Evolutionary conservation across 2,329 filamentous ascomycete genomes (phyloP), one percentile per base, ranked within the genome.

Genomic region (Fusarium xyrophilum): DNA sequence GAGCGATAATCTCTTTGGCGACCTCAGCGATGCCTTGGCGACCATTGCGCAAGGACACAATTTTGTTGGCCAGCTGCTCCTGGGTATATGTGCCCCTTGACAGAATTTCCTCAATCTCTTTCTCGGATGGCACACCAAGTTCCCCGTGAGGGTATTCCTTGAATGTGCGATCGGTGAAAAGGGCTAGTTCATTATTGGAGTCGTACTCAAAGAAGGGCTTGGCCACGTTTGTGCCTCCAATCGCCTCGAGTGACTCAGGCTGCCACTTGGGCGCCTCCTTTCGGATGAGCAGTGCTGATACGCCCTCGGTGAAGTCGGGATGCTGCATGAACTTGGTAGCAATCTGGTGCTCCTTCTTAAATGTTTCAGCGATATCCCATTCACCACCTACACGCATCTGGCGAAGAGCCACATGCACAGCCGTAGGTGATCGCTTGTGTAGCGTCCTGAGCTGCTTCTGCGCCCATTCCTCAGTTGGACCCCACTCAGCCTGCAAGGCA

Each of bases 241-340:
- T 87, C 38, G 91, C 89, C n/a, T 88, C 84, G 4, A 98, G 84
- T 10, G 85, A 88, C 43, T 86, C 84, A 7, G 93, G 94, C 68
- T 90, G 79, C 96, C 96, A 99, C 65, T 85, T 82, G 2, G 94
- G 92, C 25, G 83, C 83, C 68, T 81, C 72, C 80, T 93, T 93
- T 75, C 88, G 85, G 73, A 96, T 86, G 40, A 99, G 85, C 50
- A 91, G 86, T 27, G 93, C 90, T 53, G 88, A 88, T n/a, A 99
- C 95, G 56, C 96, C 96, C 80, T 97, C 93, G 43, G 89, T 89
- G 76, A 99, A 99, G 79, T 99, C 96, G 7, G 88, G 91, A 77
- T 96, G 91, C 59, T 85, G 85, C 95, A 99, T 98, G 83, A 99
- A 98, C 68, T 89, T 87, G 61, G 86, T 83, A 4, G 95, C 93